Conservation (phyloP, 1,284 basidiomycete genomes). For the Trichosporon ovoides region DNA sequence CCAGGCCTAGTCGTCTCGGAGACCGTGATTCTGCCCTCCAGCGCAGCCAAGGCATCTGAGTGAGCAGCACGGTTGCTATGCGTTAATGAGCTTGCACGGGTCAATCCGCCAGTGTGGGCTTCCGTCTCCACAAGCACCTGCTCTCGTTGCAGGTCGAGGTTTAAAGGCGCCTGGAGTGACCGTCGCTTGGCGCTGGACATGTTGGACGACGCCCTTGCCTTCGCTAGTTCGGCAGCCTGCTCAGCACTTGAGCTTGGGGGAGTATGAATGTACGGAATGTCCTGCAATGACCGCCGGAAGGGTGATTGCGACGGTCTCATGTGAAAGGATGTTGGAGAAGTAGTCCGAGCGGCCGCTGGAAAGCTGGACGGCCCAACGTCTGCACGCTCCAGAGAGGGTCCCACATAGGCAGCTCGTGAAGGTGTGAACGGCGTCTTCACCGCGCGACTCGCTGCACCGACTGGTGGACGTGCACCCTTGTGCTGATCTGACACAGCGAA, state of each 20-base stretch:
- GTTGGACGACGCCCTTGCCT: conserved; percentile 14
- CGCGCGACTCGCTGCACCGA: background rate
- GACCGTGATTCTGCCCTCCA: background rate
- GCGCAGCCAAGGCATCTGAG: background rate
- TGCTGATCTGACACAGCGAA: conserved; percentile 14
- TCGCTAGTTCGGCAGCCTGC: conserved; percentile 14
- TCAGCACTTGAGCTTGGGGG: conserved; percentile 13
- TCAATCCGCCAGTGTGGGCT: conserved; percentile 9
- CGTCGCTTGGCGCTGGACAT: conserved; percentile 20
- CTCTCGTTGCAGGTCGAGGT: conserved; percentile 7
- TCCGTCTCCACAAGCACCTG: conserved; percentile 8
- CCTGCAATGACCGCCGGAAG: conserved; percentile 19
- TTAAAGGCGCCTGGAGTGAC: conserved; percentile 13
- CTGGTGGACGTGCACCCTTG: background rate
- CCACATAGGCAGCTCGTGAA: conserved; percentile 15
- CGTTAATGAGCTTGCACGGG: conserved; percentile 13
- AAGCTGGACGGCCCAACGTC: conserved; percentile 7
- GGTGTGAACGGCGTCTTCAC: conserved; percentile 9
- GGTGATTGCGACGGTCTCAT: conserved; percentile 7
- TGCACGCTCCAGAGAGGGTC: conserved; percentile 9
- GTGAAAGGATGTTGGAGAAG: conserved; percentile 11
- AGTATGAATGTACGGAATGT: conserved; percentile 19
- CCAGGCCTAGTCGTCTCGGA: conserved; percentile 5
- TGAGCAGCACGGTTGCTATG: background rate
- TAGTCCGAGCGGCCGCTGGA: background rate